Base-by-base conservation (phyloP, 208 protist species). In the Jaenimonas drosophilae region DNA sequence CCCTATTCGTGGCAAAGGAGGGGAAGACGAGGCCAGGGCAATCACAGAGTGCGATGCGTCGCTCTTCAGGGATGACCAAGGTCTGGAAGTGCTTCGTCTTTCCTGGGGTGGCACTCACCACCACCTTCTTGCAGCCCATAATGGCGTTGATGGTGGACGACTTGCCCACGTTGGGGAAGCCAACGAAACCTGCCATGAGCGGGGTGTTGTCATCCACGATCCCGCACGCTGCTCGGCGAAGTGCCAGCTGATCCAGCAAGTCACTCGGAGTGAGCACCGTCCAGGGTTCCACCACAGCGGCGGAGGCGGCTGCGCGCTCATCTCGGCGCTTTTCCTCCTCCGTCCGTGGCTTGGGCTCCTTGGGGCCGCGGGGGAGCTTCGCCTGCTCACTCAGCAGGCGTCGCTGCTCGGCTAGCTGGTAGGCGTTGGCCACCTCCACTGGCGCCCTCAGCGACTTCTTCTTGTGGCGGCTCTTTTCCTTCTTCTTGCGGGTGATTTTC, bases 71-170 rank as follows among this genome's bases (percentile, higher is more conserved):
- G 5, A 98, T 81, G 12, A 67, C 49, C 29, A 99, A 71, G 0
- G 97, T 99, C 70, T 97, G 94, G 49, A 99, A 97, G 73, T 99
- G 97, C 66, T 99, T 99, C 16, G 98, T 99, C 58, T 99, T 99
- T 26, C 97, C 97, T 0, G 97, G 97, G 2, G 96, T 98, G 27
- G 95, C 72, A 36, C 87, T 88, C 27, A 98, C 96, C 9, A 93
- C 76, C 0, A 98, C 96, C 49, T 89, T 89, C 73, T 98, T 99
- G 21, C 61, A 74, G 26, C 82, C 76, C 37, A 87, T 79, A 25
- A 98, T 78, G 0, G 88, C 92, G 76, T 99, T 99, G 57, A 99
- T 97, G 0, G 96, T 98, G 20, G 84, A 96, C 3, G 78, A 95
- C 74, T 99, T 99, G 47, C 98, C 98, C 24, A 99, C 98, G 66